A percentile compares a stretch with the other conserved stretches of the same genome.
Evolutionary conservation across 306 rosid genomes (phyloP).

Genomic region (Quercus mongolica): DNA sequence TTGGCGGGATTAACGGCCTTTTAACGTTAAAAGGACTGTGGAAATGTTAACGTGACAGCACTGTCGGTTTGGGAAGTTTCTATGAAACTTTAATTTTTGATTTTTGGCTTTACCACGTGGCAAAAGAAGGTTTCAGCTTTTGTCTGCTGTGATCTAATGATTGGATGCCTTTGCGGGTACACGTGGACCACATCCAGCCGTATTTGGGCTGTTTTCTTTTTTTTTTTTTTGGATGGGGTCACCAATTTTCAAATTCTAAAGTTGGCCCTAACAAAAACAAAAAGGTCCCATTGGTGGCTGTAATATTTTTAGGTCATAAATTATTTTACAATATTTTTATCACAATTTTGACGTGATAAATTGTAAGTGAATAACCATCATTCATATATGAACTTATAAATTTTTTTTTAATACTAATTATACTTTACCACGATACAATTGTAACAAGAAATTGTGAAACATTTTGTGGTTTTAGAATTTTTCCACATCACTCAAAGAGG

Average conservation of each 20-base stretch:
- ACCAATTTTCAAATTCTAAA: background rate
- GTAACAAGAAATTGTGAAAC: no score
- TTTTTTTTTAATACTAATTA: no score
- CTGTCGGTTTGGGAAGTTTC: background rate
- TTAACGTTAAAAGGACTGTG: constrained; percentile 40
- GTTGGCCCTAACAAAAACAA: constrained; percentile 3
- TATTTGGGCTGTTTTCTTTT: constrained; percentile 14
- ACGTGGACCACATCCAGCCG: constrained; percentile 49
- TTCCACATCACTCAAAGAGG: no score
- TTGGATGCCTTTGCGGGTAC: constrained; percentile 12
- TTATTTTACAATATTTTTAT: no score
- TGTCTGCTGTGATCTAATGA: constrained; percentile 16
- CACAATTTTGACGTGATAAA: fast-evolving
- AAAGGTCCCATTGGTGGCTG: no score
- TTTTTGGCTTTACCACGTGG: constrained; percentile 44
- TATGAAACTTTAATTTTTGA: background rate
- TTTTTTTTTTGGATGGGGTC: background rate
- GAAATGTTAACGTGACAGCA: constrained; percentile 12
- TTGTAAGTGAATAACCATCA: fast-evolving
- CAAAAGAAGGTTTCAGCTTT: constrained; percentile 5
- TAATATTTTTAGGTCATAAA: no score
- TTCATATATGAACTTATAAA: fast-evolving
- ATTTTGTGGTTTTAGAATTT: no score
- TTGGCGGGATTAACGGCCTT: constrained; percentile 85
- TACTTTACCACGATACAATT: fast-evolving